These are phyloP conservation scores for Lichtheimia corymbifera DNA, from an alignment of 371 early-diverging fungal genomes.

Conservation along the genomic window DNA sequence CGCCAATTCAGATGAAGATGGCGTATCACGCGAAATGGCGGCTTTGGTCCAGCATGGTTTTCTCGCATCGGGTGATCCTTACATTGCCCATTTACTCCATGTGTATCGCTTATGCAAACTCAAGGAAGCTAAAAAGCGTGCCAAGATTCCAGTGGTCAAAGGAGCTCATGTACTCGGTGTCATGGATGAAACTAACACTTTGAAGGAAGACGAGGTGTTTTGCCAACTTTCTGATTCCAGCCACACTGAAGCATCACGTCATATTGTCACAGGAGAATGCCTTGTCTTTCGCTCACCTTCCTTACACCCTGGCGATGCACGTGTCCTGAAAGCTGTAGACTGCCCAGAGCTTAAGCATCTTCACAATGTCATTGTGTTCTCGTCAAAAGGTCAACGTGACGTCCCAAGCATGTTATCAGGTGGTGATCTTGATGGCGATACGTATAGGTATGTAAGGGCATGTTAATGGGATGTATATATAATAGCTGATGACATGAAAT, in stretches of 20 bases:
- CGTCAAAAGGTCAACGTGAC: slow-evolving; percentile 65
- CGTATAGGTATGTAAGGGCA: slow-evolving; percentile 36
- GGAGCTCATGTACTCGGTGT: slow-evolving; percentile 70
- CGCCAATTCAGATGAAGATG: slow-evolving; percentile 47
- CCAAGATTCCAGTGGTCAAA: slow-evolving; percentile 58
- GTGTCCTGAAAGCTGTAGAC: slow-evolving; percentile 65
- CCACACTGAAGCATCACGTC: slow-evolving; percentile 18
- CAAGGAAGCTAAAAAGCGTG: slow-evolving; percentile 56
- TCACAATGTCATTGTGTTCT: slow-evolving; percentile 76
- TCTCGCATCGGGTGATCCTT: slow-evolving; percentile 50
- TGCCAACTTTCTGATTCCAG: slow-evolving; percentile 32
- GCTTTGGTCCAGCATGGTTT: slow-evolving; percentile 53
- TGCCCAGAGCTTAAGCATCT: slow-evolving; percentile 56
- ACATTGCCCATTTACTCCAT: slow-evolving; percentile 49
- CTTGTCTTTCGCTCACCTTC: slow-evolving; percentile 67
- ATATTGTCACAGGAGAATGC: slow-evolving; percentile 44
- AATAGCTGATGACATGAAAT: background rate
- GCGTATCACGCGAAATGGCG: slow-evolving; percentile 32
- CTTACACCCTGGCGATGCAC: slow-evolving; percentile 80
- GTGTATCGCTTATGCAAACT: slow-evolving; percentile 49
- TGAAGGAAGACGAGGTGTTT: slow-evolving; percentile 69
- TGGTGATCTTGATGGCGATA: slow-evolving; percentile 82
- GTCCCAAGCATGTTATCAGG: slow-evolving; percentile 75
- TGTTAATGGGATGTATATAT: background rate
- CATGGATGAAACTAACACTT: slow-evolving; percentile 69